phyloP scores from a whole-genome alignment of 495 filamentous ascomycete species.

The Parachaetomium inaequale region DNA sequence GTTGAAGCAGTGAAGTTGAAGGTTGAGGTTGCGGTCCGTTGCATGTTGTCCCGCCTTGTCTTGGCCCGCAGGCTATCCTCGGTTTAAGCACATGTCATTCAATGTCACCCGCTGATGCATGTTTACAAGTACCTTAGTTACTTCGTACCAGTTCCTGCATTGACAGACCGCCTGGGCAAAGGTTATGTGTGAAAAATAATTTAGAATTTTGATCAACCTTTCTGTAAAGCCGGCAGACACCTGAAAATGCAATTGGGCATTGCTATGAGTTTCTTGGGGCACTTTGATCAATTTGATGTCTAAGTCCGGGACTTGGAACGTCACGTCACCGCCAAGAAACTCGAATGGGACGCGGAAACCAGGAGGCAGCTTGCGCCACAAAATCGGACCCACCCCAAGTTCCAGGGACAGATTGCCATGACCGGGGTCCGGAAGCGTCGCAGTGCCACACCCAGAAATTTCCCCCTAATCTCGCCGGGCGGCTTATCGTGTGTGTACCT shows the following conservation, averaged over 20 bases:
- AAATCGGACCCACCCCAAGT: background rate
- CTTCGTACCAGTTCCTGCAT: background rate
- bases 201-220: background rate
- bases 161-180: too few species aligned
- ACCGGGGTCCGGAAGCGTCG: background rate
- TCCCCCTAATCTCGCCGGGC: slow-evolving; percentile 5
- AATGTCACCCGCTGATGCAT: background rate
- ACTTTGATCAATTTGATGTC: background rate
- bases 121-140: too few species aligned
- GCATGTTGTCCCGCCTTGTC: background rate
- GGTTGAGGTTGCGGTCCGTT: slow-evolving; percentile 1
- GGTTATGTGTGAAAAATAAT: background rate
- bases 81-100: slow-evolving; percentile 19
- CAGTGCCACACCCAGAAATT: slow-evolving; percentile 17
- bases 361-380: slow-evolving; percentile 13
- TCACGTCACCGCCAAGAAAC: slow-evolving; percentile 11
- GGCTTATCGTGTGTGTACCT: too few species aligned
- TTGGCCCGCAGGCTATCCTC: slow-evolving; percentile 29
- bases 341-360: too few species aligned
- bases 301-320: background rate
- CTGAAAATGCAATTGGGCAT: background rate
- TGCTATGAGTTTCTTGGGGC: background rate
- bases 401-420: background rate
- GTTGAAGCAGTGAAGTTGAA: background rate
- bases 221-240: too few species aligned